Evolutionary conservation across 768 basidiomycete genomes (phyloP), one percentile per base, ranked within the genome.

Genomic region (Collybia sordida): DNA sequence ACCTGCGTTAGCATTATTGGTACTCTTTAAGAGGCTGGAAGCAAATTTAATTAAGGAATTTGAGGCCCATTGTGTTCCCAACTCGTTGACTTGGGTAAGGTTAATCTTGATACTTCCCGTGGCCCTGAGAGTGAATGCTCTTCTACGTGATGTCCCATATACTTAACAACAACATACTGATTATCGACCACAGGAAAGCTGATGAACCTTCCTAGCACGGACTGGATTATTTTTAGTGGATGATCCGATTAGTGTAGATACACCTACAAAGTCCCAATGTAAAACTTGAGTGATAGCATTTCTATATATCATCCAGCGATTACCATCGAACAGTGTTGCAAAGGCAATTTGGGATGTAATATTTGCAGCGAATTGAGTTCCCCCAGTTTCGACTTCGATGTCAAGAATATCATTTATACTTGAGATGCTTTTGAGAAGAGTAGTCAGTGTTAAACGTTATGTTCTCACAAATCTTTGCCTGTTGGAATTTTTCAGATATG

Each of bases 241-340:
- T 49, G 4, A 18, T 43, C 71, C 80, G 55, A 3, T 23, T 45
- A 9, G 21, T 5, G 17, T 1, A 42, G 17, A 11, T 4, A 12
- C 52, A 27, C 25, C 27, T 54, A 87, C 85, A 59, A 86, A 81
- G 57, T 90, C 87, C 83, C 84, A 90, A 59, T 87, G 85, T 37
- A 83, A 58, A 6, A 80, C 75, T 1, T 72, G 65, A 2, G 85
- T 85, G 25, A 74, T 38, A 11, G 71, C 64, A 59, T 89, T 88
- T 7, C 67, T 64, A 57, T 78, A 84, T 24, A 88, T 81, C 85
- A 88, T 86, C 87, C 87, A 90, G 39, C 70, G 66, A 53, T 83
- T 71, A 0, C 82, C 87, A 35, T 80, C 72, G 48, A 88, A 73
- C 6, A 85, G 65, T 6, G 75, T 78, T 9, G 71, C 77, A 41